Evolutionary conservation across 208 protist species (phyloP).

Genomic region (Wallacemonas collosoma): DNA sequence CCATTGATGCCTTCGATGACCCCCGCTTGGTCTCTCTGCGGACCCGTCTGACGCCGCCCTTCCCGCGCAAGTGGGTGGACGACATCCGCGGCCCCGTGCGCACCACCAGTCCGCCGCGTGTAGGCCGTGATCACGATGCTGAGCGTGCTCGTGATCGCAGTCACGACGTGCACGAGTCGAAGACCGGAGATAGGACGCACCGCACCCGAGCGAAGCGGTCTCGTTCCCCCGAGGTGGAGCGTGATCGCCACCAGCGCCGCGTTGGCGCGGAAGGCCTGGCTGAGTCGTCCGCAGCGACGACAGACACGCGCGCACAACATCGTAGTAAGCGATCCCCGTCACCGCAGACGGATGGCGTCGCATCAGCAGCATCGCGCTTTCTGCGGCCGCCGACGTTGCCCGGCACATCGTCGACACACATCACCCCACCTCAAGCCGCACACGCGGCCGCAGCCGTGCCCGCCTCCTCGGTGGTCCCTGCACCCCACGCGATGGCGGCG

Average conservation of each 20-base stretch:
- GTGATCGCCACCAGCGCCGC: too few relatives aligned
- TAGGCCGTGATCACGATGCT: too few relatives aligned
- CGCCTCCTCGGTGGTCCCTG: not conserved
- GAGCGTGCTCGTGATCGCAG: not conserved
- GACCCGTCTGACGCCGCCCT: not conserved
- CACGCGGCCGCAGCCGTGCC: not conserved
- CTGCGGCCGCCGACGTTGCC: not conserved
- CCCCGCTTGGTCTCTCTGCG: not conserved
- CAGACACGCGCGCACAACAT: too few relatives aligned
- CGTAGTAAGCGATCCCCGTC: not conserved
- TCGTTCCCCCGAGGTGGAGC: too few relatives aligned
- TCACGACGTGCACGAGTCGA: not conserved
- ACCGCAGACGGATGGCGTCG: not conserved
- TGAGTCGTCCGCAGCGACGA: too few relatives aligned
- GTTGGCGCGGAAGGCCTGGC: too few relatives aligned
- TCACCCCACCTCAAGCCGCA: not conserved
- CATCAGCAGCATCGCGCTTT: not conserved
- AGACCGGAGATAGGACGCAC: not conserved
- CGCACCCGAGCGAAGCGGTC: too few relatives aligned
- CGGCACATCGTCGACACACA: not conserved
- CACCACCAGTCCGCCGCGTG: too few relatives aligned
- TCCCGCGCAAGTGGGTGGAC: not conserved
- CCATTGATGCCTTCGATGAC: conserved; percentile 3
- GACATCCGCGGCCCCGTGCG: not conserved
- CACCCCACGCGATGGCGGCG: not conserved